These are phyloP conservation scores for Mycena leptocephala DNA, from an alignment of 768 basidiomycete species.

Conservation along the genomic window DNA sequence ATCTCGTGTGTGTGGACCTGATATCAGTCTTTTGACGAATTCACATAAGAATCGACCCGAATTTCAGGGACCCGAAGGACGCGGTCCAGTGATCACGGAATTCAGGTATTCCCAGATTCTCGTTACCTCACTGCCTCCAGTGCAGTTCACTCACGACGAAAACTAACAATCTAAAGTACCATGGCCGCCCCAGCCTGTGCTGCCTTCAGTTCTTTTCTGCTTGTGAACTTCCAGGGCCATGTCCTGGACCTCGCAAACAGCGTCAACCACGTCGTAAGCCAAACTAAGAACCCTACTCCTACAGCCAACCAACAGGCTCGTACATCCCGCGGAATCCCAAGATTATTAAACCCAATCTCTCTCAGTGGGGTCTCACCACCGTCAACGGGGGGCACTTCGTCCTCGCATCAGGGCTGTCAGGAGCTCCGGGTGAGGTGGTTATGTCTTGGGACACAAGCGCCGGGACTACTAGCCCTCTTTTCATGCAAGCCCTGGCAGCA, in stretches of 20 bases:
- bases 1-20: no score
- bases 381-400: conserved; percentile 5
- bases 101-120: no score
- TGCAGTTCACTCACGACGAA: no score
- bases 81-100: no score
- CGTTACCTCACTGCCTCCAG: no score
- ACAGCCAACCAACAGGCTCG: conserved; percentile 18
- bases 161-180: no score
- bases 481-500: conserved; percentile 13
- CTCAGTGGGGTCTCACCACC: neutral
- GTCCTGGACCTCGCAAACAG: conserved; percentile 26
- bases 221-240: conserved; percentile 24
- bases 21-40: no score
- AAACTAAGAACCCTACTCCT: neutral
- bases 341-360: neutral
- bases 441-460: conserved; percentile 1
- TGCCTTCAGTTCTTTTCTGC: no score
- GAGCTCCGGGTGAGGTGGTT: neutral
- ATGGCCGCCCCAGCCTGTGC: no score
- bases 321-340: neutral
- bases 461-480: neutral
- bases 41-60: no score
- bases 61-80: no score
- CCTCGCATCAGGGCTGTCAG: neutral
- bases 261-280: conserved; percentile 18